A percentile compares a stretch with the other conserved stretches of the same genome.
Evolutionary conservation across 768 basidiomycete species (phyloP).

Genomic region (Obba rivulosa): DNA sequence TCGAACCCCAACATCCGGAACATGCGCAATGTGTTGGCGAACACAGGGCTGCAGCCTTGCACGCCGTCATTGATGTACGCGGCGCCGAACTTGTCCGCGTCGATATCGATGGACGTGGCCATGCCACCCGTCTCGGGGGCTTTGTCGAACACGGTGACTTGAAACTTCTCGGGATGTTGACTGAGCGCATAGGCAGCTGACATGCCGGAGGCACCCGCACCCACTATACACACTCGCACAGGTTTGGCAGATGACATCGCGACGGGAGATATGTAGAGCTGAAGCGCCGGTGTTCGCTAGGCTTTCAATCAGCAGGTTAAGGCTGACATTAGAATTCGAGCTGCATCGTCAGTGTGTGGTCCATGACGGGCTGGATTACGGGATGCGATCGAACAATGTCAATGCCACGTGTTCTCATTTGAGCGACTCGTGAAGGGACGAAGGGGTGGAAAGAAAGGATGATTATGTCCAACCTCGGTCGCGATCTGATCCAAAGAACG

Average conservation of each 20-base stretch:
- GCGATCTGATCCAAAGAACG: no score
- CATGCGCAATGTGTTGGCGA: conserved; percentile 30
- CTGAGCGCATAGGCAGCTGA: conserved; percentile 30
- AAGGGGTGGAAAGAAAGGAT: no score
- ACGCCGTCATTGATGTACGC: conserved; percentile 33
- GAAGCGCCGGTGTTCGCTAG: background rate
- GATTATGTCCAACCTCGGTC: no score
- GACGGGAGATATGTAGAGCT: background rate
- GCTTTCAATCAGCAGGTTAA: background rate
- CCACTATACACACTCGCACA: conserved; percentile 23
- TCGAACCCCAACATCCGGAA: conserved; percentile 30
- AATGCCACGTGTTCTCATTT: no score
- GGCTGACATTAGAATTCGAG: background rate
- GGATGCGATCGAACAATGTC: no score
- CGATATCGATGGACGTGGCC: conserved; percentile 30
- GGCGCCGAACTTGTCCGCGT: conserved; percentile 26
- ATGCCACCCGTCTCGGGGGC: conserved; percentile 24
- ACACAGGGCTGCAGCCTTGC: conserved; percentile 31
- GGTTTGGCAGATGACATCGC: conserved; percentile 8
- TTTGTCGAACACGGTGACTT: conserved; percentile 29
- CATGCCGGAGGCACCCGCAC: conserved; percentile 27
- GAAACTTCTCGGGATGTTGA: conserved; percentile 25
- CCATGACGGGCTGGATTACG: no score
- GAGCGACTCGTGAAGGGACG: no score
- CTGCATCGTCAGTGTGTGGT: no score